These are phyloP conservation scores for Colletotrichum sp. DNA, from an alignment of 2,329 filamentous ascomycete genomes.

Conservation along the genomic window DNA sequence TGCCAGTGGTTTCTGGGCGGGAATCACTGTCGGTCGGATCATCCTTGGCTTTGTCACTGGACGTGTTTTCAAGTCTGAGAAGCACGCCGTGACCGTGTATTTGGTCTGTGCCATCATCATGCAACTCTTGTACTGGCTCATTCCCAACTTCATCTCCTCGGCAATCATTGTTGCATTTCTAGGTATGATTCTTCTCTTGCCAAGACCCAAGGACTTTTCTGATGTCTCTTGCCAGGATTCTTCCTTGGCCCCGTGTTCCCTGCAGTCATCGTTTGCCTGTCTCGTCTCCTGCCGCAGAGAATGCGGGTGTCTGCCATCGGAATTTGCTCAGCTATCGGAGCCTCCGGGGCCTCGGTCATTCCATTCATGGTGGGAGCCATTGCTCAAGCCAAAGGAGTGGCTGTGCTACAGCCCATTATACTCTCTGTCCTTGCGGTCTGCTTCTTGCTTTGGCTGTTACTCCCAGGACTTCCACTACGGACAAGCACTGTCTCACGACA, in stretches of 20 bases:
- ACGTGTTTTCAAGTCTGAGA: constrained; percentile 41
- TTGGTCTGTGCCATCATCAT: background rate
- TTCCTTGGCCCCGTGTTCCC: constrained; percentile 83
- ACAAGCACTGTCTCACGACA: background rate
- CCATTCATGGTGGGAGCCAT: constrained; percentile 73
- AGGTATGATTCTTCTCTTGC: background rate
- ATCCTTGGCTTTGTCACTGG: constrained; percentile 79
- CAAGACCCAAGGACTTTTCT: background rate
- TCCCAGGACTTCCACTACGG: background rate
- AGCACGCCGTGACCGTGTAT: background rate
- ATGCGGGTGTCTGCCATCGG: constrained; percentile 82
- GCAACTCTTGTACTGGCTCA: background rate
- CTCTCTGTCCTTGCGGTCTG: constrained; percentile 48
- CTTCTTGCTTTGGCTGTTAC: background rate
- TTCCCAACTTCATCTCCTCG: background rate
- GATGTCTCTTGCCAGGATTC: constrained; percentile 44
- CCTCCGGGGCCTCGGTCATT: constrained; percentile 72
- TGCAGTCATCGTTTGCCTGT: constrained; percentile 73
- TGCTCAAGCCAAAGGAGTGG: constrained; percentile 61
- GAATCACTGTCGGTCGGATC: constrained; percentile 76
- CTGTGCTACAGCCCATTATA: constrained; percentile 61
- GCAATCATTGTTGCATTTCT: background rate
- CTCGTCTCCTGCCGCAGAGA: constrained; percentile 74
- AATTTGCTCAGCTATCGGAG: constrained; percentile 79
- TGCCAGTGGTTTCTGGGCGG: constrained; percentile 84